A percentile compares a stretch with the other conserved stretches of the same genome.
phyloP scores from a whole-genome alignment of 192 early-diverging fungal species.

The Coemansia guatemalensis region DNA sequence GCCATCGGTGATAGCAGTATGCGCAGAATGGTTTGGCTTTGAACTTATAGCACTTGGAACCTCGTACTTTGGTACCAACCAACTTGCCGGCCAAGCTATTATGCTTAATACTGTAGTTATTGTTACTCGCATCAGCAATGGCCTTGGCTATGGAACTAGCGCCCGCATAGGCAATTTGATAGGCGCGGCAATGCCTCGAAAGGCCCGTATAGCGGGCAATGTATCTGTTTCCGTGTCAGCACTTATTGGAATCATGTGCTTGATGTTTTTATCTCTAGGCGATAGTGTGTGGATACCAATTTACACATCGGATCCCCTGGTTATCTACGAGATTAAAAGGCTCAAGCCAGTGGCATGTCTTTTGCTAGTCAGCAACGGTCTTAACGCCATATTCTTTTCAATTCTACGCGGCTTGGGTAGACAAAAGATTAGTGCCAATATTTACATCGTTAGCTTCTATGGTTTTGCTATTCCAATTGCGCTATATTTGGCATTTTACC shows the following conservation, averaged over 20 bases:
- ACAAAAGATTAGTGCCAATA: conserved; percentile 54
- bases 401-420: conserved; percentile 55
- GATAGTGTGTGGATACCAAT: conserved; percentile 62
- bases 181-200: conserved; percentile 55
- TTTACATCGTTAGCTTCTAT: conserved; percentile 53
- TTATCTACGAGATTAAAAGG: conserved; percentile 21
- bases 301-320: conserved; percentile 41
- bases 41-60: conserved; percentile 68
- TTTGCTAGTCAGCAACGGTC: conserved; percentile 49
- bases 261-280: conserved; percentile 55
- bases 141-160: conserved; percentile 71
- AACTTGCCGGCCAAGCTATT: conserved; percentile 79
- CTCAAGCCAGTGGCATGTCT: conserved; percentile 38
- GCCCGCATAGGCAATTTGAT: conserved; percentile 77
- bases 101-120: conserved; percentile 71
- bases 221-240: conserved; percentile 59
- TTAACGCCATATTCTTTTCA: conserved; percentile 59
- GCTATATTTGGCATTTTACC: conserved; percentile 50
- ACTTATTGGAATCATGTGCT: conserved; percentile 55
- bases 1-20: conserved; percentile 76
- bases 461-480: conserved; percentile 52
- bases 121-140: conserved; percentile 69
- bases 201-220: conserved; percentile 56
- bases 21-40: conserved; percentile 79
- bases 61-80: conserved; percentile 69